Conservation (phyloP, 2,329 filamentous ascomycete genomes). For the Emmonsiellopsis sp. region DNA sequence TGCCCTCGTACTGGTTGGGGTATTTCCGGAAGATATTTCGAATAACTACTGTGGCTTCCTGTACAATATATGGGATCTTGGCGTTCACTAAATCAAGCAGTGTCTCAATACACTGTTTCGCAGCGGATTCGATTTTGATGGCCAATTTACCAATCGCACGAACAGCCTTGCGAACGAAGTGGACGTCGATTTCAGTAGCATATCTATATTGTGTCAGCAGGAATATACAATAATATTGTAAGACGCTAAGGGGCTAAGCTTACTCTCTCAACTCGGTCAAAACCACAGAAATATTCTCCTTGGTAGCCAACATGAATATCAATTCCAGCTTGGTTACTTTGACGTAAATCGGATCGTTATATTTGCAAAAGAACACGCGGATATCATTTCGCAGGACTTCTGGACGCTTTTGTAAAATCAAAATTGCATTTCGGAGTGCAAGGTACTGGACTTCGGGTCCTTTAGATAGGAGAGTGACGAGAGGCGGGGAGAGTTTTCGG, state of each 20-base stretch:
- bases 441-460: conserved; percentile 98
- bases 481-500: conserved; percentile 84
- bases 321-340: conserved; percentile 98
- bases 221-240: neutral
- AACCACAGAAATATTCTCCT: conserved; percentile 92
- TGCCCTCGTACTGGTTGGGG: conserved; percentile 95
- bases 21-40: conserved; percentile 99
- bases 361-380: conserved; percentile 98
- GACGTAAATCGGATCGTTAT: conserved; percentile 98
- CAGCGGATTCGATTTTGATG: conserved; percentile 96
- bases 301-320: conserved; percentile 96
- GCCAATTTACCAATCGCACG: conserved; percentile 95
- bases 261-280: conserved; percentile 86
- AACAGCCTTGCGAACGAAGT: conserved; percentile 96
- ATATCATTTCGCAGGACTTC: conserved; percentile 96
- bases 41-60: conserved; percentile 97
- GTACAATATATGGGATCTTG: conserved; percentile 98
- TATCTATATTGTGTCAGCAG: conserved; percentile 41
- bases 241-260: conserved; percentile 17
- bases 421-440: conserved; percentile 80
- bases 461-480: conserved; percentile 91
- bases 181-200: conserved; percentile 95
- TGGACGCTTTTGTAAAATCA: conserved; percentile 86
- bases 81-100: conserved; percentile 88
- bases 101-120: conserved; percentile 82